Evolutionary conservation across 2,329 filamentous ascomycete species (phyloP).

Genomic region (Hymenoscyphus linearis): DNA sequence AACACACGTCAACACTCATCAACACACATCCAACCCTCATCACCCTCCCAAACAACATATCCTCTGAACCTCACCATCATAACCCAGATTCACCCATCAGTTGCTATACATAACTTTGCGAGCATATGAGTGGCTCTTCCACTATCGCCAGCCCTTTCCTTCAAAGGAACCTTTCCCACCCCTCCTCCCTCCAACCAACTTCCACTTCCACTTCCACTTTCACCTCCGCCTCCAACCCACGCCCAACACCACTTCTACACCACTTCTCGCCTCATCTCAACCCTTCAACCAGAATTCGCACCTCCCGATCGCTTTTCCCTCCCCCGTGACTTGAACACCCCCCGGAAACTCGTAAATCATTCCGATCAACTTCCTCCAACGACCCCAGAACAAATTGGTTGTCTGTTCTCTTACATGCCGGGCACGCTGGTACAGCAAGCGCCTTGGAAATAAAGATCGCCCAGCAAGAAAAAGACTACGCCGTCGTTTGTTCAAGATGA

Average conservation of each 20-base stretch:
- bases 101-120: neutral
- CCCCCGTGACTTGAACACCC: neutral
- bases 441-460: neutral
- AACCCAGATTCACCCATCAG: neutral
- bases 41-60: too few species aligned
- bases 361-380: neutral
- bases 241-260: neutral
- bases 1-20: neutral
- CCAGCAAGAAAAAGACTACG: neutral
- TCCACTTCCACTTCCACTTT: too few species aligned
- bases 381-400: neutral
- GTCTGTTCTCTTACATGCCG: constrained; percentile 2
- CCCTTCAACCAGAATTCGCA: neutral
- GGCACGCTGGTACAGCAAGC: neutral
- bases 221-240: neutral
- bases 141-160: neutral
- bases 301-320: neutral
- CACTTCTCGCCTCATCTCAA: neutral
- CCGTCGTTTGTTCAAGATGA: constrained; percentile 20
- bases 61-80: neutral
- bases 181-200: neutral
- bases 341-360: neutral
- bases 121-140: neutral
- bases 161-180: neutral
- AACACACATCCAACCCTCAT: neutral